phyloP scores from a whole-genome alignment of 2,329 filamentous ascomycete genomes.

The Falciphora oryzae region DNA sequence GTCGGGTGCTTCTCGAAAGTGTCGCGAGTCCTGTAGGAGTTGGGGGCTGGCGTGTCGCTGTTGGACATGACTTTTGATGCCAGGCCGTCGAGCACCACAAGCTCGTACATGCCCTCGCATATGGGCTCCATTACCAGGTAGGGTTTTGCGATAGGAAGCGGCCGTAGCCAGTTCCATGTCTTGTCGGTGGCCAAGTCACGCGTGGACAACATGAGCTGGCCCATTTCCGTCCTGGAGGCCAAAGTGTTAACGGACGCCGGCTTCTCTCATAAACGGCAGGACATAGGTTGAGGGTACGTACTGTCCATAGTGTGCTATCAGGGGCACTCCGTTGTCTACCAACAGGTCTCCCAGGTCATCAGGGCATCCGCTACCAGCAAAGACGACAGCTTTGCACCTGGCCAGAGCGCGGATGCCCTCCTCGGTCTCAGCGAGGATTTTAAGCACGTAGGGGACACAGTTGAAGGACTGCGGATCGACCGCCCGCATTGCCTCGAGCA shows the following conservation, averaged over 20 bases:
- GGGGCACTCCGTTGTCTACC: conserved; percentile 45
- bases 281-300: conserved; percentile 24
- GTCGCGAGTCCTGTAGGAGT: conserved; percentile 9
- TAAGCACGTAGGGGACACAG: conserved; percentile 58
- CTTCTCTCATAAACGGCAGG: neutral
- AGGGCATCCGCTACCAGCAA: conserved; percentile 46
- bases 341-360: conserved; percentile 52
- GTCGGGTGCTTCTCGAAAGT: conserved; percentile 22
- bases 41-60: conserved; percentile 8
- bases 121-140: conserved; percentile 26
- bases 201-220: conserved; percentile 56
- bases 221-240: conserved; percentile 44
- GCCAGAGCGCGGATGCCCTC: conserved; percentile 43
- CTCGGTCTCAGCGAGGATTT: conserved; percentile 53
- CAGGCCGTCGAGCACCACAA: conserved; percentile 31
- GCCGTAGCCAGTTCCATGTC: conserved; percentile 56
- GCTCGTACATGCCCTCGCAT: conserved; percentile 31
- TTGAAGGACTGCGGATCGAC: conserved; percentile 49
- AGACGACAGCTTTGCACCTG: conserved; percentile 15
- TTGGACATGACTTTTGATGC: conserved; percentile 26
- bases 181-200: conserved; percentile 42
- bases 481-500: conserved; percentile 37
- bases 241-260: neutral
- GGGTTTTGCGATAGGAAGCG: conserved; percentile 34
- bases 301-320: conserved; percentile 53